Evolutionary conservation across 306 rosid genomes (phyloP).

Genomic region (Carpinus viminea): DNA sequence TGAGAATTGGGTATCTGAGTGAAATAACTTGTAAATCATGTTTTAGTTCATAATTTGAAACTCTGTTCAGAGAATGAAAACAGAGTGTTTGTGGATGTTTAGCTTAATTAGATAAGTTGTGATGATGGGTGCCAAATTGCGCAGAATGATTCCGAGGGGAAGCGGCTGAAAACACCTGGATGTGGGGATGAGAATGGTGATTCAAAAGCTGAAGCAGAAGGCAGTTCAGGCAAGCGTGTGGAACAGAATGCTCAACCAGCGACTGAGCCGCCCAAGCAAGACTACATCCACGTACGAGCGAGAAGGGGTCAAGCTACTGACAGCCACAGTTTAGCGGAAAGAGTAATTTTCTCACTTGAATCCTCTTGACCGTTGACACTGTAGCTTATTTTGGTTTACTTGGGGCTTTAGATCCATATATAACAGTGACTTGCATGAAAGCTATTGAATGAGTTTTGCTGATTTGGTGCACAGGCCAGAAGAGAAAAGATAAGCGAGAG

Average conservation of each 20-base stretch:
- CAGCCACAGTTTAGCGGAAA: conserved; percentile 93
- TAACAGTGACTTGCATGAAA: conserved; percentile 20
- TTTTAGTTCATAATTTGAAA: neutral
- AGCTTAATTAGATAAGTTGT: neutral
- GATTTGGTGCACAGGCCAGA: conserved; percentile 71
- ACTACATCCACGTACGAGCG: conserved; percentile 88
- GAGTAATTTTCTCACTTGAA: conserved; percentile 50
- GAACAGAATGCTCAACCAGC: conserved; percentile 51
- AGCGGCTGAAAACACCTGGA: conserved; percentile 51
- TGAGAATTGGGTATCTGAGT: too few species aligned
- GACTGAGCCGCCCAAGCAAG: conserved; percentile 75
- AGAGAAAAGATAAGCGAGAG: conserved; percentile 95
- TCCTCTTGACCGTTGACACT: neutral
- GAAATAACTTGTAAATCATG: neutral
- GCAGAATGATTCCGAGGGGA: conserved; percentile 65
- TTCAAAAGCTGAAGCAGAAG: conserved; percentile 56
- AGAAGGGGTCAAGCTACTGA: conserved; percentile 98
- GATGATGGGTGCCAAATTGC: conserved; percentile 15
- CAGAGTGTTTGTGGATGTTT: neutral
- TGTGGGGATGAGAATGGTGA: conserved; percentile 48
- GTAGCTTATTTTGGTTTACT: neutral
- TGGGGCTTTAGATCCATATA: neutral
- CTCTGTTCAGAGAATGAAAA: neutral
- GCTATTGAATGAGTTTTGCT: conserved; percentile 27
- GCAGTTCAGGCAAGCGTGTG: conserved; percentile 72